Evolutionary conservation across 2,329 filamentous ascomycete genomes (phyloP).

Genomic region (Apiospora aurea): DNA sequence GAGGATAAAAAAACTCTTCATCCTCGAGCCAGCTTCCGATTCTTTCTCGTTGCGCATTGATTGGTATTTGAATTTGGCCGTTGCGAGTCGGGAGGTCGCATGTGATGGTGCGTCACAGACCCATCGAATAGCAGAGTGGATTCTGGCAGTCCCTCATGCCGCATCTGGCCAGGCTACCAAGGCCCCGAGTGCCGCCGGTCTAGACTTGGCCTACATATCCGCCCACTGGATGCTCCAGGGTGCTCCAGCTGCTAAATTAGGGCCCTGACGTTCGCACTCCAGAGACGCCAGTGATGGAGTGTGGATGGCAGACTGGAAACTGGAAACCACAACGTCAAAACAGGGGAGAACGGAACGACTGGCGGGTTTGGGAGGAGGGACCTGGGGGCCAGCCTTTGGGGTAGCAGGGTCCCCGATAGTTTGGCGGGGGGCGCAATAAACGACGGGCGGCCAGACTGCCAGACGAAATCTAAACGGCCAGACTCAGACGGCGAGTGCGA

Average conservation of each 20-base stretch:
- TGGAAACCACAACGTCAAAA: conserved; percentile 6
- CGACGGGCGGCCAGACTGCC: not conserved
- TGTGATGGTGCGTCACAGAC: conserved; percentile 19
- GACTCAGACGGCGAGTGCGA: not conserved
- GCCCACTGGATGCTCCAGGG: not conserved
- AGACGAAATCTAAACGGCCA: not conserved
- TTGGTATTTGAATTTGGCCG: not conserved
- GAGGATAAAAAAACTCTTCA: not conserved
- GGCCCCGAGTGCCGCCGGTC: conserved; percentile 13
- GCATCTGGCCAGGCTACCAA: not conserved
- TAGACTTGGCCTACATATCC: not conserved
- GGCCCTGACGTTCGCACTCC: not conserved
- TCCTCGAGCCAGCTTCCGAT: not conserved
- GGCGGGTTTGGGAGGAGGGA: not conserved
- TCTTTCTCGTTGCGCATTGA: not conserved
- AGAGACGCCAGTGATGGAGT: conserved; percentile 6
- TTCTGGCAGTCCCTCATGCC: not conserved
- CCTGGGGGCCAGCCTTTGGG: not conserved
- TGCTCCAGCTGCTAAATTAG: not conserved
- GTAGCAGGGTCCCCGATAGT: not conserved
- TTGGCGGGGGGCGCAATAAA: not conserved
- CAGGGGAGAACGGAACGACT: conserved; percentile 12
- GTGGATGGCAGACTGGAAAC: not conserved
- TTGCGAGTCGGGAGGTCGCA: not conserved
- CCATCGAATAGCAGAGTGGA: conserved; percentile 15